Evolutionary conservation across 441 rosid genomes (phyloP).

Genomic region (Euphorbia schlechtendalii): DNA sequence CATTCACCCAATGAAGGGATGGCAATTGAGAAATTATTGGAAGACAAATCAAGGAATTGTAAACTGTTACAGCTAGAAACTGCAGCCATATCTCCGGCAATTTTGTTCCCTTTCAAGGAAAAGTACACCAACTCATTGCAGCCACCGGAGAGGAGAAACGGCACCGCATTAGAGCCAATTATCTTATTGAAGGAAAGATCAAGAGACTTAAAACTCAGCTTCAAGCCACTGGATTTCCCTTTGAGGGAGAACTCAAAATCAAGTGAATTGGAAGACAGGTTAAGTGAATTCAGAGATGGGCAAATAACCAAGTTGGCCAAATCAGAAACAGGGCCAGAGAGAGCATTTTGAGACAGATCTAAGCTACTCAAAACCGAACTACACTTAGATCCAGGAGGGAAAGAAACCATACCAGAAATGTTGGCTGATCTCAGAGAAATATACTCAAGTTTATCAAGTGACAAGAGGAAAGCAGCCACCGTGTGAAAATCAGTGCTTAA

Average conservation of each 20-base stretch:
- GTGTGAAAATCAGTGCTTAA: slow-evolving; percentile 46
- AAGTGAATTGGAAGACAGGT: slow-evolving; percentile 54
- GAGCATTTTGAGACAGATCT: slow-evolving; percentile 64
- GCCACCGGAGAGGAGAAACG: slow-evolving; percentile 53
- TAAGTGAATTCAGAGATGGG: slow-evolving; percentile 41
- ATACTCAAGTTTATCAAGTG: slow-evolving; percentile 45
- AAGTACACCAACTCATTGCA: slow-evolving; percentile 47
- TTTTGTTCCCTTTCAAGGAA: slow-evolving; percentile 53
- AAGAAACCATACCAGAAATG: slow-evolving; percentile 54
- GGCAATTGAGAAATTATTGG: slow-evolving; percentile 54
- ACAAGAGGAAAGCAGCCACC: slow-evolving; percentile 47
- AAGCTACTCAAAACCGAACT: slow-evolving; percentile 43
- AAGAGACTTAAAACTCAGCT: slow-evolving; percentile 48
- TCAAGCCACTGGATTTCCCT: slow-evolving; percentile 36
- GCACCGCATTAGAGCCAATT: slow-evolving; percentile 41
- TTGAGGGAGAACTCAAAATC: slow-evolving; percentile 29
- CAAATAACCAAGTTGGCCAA: slow-evolving; percentile 45
- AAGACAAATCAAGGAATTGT: slow-evolving; percentile 56
- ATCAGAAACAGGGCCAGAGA: slow-evolving; percentile 51
- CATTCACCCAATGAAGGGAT: slow-evolving; percentile 62
- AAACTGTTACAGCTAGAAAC: slow-evolving; percentile 50
- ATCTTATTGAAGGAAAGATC: slow-evolving; percentile 71
- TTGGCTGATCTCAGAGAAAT: slow-evolving; percentile 39
- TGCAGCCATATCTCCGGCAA: slow-evolving; percentile 48
- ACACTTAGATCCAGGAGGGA: slow-evolving; percentile 57